These are phyloP conservation scores for Malbranchea zuffiana DNA, from an alignment of 2,329 filamentous ascomycete genomes.

Conservation along the genomic window DNA sequence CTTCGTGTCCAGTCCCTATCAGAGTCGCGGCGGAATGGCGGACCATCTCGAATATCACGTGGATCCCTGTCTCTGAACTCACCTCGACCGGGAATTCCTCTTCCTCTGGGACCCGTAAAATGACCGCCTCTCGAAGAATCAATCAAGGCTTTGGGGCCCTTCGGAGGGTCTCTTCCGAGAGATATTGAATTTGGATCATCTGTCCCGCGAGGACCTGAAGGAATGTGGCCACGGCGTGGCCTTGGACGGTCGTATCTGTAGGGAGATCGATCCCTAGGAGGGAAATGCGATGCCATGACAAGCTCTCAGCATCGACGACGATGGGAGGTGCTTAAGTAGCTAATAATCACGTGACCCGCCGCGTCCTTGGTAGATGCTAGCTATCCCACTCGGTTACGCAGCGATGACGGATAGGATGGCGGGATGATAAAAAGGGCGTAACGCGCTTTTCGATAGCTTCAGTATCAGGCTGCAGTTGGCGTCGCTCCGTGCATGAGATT, in stretches of 20 bases:
- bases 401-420: too few relatives aligned
- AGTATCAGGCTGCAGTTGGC: too few relatives aligned
- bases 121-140: slow-evolving; percentile 51
- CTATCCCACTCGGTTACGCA: too few relatives aligned
- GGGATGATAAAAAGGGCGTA: too few relatives aligned
- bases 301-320: slow-evolving; percentile 15
- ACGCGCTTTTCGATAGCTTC: too few relatives aligned
- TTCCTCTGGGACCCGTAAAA: slow-evolving; percentile 44
- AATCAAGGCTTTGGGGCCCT: slow-evolving; percentile 68
- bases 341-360: too few relatives aligned
- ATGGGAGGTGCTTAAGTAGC: too few relatives aligned
- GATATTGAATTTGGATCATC: slow-evolving; percentile 50
- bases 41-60: slow-evolving; percentile 22
- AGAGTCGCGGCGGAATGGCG: slow-evolving; percentile 31
- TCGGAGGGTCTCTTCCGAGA: slow-evolving; percentile 59
- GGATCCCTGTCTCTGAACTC: slow-evolving; percentile 47
- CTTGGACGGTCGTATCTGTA: slow-evolving; percentile 62
- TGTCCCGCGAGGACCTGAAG: slow-evolving; percentile 37
- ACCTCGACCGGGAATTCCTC: slow-evolving; percentile 47
- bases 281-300: slow-evolving; percentile 49
- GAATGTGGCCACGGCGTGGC: slow-evolving; percentile 47
- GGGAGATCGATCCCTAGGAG: slow-evolving; percentile 58
- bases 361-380: too few relatives aligned
- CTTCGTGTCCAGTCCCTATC: slow-evolving; percentile 38
- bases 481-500: too few relatives aligned